Evolutionary conservation across 1,284 basidiomycete genomes (phyloP), one percentile per base, ranked within the genome.

Genomic region (Naganishia albida): DNA sequence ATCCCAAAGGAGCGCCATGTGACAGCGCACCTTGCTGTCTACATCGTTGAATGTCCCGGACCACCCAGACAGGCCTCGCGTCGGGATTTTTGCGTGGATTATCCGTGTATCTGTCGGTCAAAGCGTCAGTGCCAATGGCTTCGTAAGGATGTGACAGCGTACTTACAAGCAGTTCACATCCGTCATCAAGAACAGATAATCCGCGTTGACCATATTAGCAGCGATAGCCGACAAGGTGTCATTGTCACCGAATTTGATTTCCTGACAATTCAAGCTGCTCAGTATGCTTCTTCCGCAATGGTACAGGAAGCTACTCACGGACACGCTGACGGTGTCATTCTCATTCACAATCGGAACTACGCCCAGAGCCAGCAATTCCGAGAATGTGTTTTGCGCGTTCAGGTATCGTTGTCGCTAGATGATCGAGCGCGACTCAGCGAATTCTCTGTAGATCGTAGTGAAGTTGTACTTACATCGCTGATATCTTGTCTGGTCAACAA

Each of bases 211-310:
- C 87, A 99, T 94, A 3, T 91, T 91, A 0, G 93, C 90, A 0
- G 95, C 93, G 72, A 99, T 94, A 23, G 95, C 95, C 30, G 93
- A 97, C 20, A 99, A 82, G 0, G 95, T 98, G 76, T 99, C 96
- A 75, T 99, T 99, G 81, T 99, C 96, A 57, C 96, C 95, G 74
- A 99, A 99, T 88, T 95, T 95, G 71, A 99, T 96, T 87, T 99
- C 95, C 90, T 93, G 72, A 1, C 42, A 26, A 42, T 7, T 25
- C 52, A 28, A 55, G 23, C 44, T 12, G 44, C 28, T 46, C 46
- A 43, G 51, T 40, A 2, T 38, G 39, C n/a, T 38, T 4, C n/a
- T 63, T 51, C 25, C 13, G 28, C n/a, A 48, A 20, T 1, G 20
- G 20, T 12, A 25, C 13, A 3, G 12, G 12, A 15, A 48, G 20